A percentile compares a stretch with the other conserved stretches of the same genome.
phyloP scores from a whole-genome alignment of 2,329 filamentous ascomycete genomes.

The Trichoderma simmonsii region DNA sequence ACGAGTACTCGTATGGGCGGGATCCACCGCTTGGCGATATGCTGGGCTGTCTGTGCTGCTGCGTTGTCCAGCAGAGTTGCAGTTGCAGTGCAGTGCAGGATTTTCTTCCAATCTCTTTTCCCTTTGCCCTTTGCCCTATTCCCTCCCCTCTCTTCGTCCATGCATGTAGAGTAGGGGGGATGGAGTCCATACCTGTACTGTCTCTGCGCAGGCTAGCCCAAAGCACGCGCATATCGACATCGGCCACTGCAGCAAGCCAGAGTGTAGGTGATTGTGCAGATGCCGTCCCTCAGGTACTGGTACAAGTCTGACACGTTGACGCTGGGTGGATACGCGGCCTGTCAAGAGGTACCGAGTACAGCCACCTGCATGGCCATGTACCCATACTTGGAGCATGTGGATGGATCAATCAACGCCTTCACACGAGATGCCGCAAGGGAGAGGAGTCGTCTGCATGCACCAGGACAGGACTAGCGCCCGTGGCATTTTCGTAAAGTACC shows the following conservation, averaged over 20 bases:
- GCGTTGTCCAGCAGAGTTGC: neutral
- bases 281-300: neutral
- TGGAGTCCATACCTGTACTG: neutral
- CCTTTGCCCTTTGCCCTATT: neutral
- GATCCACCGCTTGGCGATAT: neutral
- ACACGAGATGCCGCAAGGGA: neutral
- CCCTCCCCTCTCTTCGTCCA: neutral
- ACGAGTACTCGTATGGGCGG: neutral
- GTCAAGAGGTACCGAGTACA: neutral
- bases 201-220: neutral
- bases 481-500: neutral
- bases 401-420: neutral
- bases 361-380: neutral
- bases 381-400: neutral
- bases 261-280: neutral
- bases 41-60: neutral
- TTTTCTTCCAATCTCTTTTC: neutral
- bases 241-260: neutral
- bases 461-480: slow-evolving; percentile 1
- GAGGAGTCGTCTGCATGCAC: neutral
- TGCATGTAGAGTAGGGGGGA: neutral
- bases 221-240: slow-evolving; percentile 14
- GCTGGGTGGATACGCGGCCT: neutral
- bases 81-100: neutral
- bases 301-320: neutral